These are phyloP conservation scores for Leucaena leucocephala DNA, from an alignment of 306 rosid genomes.

Conservation along the genomic window DNA sequence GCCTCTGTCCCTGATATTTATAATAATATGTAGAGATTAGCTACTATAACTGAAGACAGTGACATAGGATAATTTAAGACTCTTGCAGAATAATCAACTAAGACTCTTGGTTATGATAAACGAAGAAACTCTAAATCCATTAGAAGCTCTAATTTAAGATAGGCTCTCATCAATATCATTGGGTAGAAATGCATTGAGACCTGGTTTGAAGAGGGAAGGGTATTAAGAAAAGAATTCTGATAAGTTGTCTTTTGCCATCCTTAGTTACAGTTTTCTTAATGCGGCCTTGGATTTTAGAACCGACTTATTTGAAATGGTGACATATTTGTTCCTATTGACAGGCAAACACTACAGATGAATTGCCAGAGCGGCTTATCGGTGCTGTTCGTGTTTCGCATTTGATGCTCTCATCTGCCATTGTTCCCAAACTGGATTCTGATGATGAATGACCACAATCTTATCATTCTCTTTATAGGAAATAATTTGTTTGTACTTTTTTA, in stretches of 20 bases:
- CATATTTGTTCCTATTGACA: conserved; percentile 41
- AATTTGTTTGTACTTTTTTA: conserved; percentile 58
- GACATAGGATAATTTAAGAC: not conserved
- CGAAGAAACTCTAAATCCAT: not conserved
- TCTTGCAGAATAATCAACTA: not conserved
- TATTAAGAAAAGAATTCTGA: not conserved
- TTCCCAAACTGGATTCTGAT: conserved; percentile 74
- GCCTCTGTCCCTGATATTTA: not conserved
- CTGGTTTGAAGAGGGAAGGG: not conserved
- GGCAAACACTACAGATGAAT: conserved; percentile 88
- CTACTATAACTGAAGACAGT: not conserved
- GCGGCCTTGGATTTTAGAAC: not conserved
- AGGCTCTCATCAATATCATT: not conserved
- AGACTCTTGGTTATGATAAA: not conserved
- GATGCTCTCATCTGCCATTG: conserved; percentile 73
- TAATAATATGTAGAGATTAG: not conserved
- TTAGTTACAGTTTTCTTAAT: not conserved
- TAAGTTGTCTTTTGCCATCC: not conserved
- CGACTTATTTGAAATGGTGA: conserved; percentile 24
- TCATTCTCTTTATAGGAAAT: conserved; percentile 44
- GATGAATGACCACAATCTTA: conserved; percentile 41
- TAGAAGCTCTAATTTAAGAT: too few species aligned
- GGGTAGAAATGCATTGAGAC: not conserved
- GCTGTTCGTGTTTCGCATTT: conserved; percentile 93
- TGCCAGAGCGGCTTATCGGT: conserved; percentile 93